Base-by-base conservation (phyloP, 1,284 basidiomycete species). In the Ceratobasidium theobromae region DNA sequence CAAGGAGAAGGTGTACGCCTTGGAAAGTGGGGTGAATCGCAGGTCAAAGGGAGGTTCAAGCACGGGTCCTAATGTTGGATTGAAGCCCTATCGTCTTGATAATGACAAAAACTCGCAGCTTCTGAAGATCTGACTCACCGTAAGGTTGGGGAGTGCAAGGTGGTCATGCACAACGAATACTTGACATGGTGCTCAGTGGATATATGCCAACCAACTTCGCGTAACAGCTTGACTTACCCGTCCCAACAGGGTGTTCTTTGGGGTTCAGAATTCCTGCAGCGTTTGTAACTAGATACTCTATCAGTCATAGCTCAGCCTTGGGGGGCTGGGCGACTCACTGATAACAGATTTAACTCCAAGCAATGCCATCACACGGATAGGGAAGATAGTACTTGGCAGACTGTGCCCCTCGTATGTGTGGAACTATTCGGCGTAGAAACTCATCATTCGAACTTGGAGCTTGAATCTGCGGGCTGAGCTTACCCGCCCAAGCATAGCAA, bases 141-240 rank as follows among this genome's bases (percentile, higher is more conserved):
- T 84, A 25, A 94, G 73, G 68, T 87, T 88, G 1, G 91, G 92
- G 16, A 94, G 78, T 0, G 89, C 89, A 51, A 94, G 76, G 72
- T 94, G 91, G 75, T 94, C 91, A 57, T 88, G 87, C 21, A 94
- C 79, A 14, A 88, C 85, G 51, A 93, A 87, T 71, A 94, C 89
- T 91, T 65, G 3, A 51, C 14, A n/a, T 16, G 16, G 32, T 35
- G 27, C 16, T 25, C n/a, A n/a, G 33, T 65, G 27, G 46, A 51
- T 65, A 43, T 53, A 67, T 54, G 54, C 51, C 27, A 18, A 64
- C 14, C 27, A 49, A 32, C n/a, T 27, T 27, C 32, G 52, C n/a
- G 21, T 54, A 54, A 32, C 21, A 28, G 25, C 45, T 32, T 3
- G 27, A 25, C 86, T 67, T 73, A 91, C 89, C 89, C 4, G 89